These are phyloP conservation scores for Choricystis sp. DNA, from an alignment of 139 green algal species.

Conservation along the genomic window DNA sequence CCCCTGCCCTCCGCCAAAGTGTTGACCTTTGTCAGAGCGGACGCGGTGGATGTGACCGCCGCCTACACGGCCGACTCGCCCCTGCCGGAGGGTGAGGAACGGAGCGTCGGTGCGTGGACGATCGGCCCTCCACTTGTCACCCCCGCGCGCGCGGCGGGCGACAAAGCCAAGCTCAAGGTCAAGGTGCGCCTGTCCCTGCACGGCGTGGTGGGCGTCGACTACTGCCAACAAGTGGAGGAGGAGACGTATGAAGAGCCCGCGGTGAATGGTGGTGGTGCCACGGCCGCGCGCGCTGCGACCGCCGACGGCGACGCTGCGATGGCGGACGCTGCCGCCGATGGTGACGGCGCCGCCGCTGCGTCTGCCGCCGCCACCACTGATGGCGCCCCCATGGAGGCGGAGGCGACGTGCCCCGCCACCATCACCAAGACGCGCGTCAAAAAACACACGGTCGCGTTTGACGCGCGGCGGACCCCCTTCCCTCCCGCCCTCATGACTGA, in stretches of 20 bases:
- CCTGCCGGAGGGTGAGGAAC: slow-evolving; percentile 26
- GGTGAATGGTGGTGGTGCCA: slow-evolving; percentile 17
- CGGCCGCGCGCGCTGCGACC: slow-evolving; percentile 1
- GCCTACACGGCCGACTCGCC: slow-evolving; percentile 46
- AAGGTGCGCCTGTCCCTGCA: slow-evolving; percentile 78
- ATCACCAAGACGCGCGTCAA: slow-evolving; percentile 24
- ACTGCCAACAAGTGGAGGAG: slow-evolving; percentile 60
- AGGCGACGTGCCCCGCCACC: slow-evolving; percentile 11
- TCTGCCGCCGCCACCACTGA: slow-evolving; percentile 9
- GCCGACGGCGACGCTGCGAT: slow-evolving; percentile 12
- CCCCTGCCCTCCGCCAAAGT: slow-evolving; percentile 74
- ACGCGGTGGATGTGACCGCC: slow-evolving; percentile 43
- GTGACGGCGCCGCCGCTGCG: slow-evolving; percentile 7
- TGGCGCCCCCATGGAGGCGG: slow-evolving; percentile 28
- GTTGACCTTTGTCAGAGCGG: slow-evolving; percentile 73
- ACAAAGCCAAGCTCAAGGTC: slow-evolving; percentile 77
- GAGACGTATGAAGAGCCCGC: slow-evolving; percentile 56
- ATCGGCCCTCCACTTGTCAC: neutral
- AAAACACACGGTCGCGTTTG: slow-evolving; percentile 23
- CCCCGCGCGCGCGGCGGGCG: slow-evolving; percentile 6
- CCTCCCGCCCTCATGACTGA: slow-evolving; percentile 11
- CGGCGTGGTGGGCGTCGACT: slow-evolving; percentile 65
- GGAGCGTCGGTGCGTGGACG: slow-evolving; percentile 15
- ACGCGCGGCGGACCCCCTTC: neutral
- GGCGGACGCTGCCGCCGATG: slow-evolving; percentile 10